Conservation (phyloP, 2,329 filamentous ascomycete species). For the Aspergillus nomiae region DNA sequence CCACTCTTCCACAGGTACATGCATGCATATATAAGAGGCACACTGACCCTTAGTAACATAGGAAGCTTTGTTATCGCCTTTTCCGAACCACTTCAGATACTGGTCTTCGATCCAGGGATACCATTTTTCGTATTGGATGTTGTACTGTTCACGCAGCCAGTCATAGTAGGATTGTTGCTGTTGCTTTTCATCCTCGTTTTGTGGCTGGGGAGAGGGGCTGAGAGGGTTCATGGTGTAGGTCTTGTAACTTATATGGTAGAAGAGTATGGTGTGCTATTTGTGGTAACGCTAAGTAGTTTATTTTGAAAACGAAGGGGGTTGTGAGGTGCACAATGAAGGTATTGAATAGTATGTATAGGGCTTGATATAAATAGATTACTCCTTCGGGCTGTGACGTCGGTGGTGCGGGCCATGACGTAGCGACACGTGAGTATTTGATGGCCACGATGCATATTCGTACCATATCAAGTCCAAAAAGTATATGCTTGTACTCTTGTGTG, state of each 20-base stretch:
- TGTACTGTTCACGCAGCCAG: slow-evolving; percentile 51
- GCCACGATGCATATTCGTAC: not conserved
- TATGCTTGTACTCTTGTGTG: too few relatives aligned
- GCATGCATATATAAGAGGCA: not conserved
- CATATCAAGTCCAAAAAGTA: too few relatives aligned
- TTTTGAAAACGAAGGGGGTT: not conserved
- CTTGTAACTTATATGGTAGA: too few relatives aligned
- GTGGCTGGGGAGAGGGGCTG: not conserved
- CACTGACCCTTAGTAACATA: slow-evolving; percentile 55
- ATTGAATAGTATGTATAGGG: not conserved
- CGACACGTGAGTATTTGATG: not conserved
- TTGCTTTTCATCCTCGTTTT: not conserved
- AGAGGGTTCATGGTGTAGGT: not conserved
- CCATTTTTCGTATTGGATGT: slow-evolving; percentile 57
- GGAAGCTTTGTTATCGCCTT: slow-evolving; percentile 56
- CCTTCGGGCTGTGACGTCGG: not conserved
- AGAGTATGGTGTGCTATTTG: not conserved
- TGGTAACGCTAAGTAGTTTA: too few relatives aligned
- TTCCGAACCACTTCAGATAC: slow-evolving; percentile 58
- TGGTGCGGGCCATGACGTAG: not conserved
- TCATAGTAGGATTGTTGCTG: slow-evolving; percentile 32
- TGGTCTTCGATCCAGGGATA: slow-evolving; percentile 60
- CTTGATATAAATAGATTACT: not conserved
- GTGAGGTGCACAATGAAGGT: not conserved
- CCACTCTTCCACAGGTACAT: not conserved